phyloP scores from a whole-genome alignment of 495 filamentous ascomycete species.

The Talaromyces wortmannii region DNA sequence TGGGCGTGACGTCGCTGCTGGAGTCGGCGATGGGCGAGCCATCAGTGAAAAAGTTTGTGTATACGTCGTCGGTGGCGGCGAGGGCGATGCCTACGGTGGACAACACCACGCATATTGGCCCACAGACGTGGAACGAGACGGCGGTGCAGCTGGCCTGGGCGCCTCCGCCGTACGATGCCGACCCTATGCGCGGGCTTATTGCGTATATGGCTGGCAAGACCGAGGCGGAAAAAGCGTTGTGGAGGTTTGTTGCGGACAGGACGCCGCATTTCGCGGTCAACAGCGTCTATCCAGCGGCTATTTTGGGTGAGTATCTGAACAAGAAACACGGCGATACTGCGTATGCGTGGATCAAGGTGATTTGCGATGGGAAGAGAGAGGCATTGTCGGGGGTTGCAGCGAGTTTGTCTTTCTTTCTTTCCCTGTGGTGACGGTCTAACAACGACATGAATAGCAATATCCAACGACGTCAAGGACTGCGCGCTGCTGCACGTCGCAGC shows the following conservation, averaged over 20 bases:
- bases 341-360: neutral
- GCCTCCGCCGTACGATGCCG: slow-evolving; percentile 13
- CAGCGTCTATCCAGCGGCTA: slow-evolving; percentile 31
- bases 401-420: neutral
- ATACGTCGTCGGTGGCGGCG: slow-evolving; percentile 41
- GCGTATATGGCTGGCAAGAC: slow-evolving; percentile 48
- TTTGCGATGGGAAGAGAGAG: neutral
- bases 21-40: slow-evolving; percentile 31
- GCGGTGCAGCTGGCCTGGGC: slow-evolving; percentile 30
- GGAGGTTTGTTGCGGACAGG: slow-evolving; percentile 40
- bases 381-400: neutral
- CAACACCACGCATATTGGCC: neutral
- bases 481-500: slow-evolving; percentile 40
- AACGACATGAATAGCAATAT: slow-evolving; percentile 20
- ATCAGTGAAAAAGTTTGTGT: slow-evolving; percentile 40
- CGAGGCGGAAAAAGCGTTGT: slow-evolving; percentile 40
- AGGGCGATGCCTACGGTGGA: slow-evolving; percentile 17
- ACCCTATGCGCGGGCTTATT: slow-evolving; percentile 1
- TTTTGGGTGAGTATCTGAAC: neutral
- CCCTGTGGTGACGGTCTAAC: neutral
- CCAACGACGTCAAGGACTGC: slow-evolving; percentile 41
- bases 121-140: slow-evolving; percentile 30
- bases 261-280: slow-evolving; percentile 41
- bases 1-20: slow-evolving; percentile 26
- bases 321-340: neutral